A percentile compares a stretch with the other conserved stretches of the same genome.
Evolutionary conservation across 2,329 filamentous ascomycete genomes (phyloP).

Genomic region (Coniosporium tulheliwenetii): DNA sequence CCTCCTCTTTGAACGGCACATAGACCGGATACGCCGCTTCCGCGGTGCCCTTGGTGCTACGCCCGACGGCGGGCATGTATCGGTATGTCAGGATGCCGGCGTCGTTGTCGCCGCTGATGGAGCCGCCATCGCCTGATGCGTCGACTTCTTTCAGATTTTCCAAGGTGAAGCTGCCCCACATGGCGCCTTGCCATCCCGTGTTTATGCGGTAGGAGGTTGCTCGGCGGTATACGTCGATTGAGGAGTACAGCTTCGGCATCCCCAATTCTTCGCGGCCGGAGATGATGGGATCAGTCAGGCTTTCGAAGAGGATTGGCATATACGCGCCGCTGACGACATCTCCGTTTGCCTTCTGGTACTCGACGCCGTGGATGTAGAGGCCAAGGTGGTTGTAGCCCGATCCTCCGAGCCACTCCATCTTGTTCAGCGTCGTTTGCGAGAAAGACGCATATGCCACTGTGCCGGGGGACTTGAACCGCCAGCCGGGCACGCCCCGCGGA

Average conservation of each 20-base stretch:
- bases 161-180: slow-evolving; percentile 13
- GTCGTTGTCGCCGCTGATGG: slow-evolving; percentile 14
- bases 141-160: slow-evolving; percentile 8
- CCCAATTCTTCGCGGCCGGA: slow-evolving; percentile 45
- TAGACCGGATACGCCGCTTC: slow-evolving; percentile 40
- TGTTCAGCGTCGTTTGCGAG: slow-evolving; percentile 21
- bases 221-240: slow-evolving; percentile 28
- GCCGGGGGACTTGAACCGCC: slow-evolving; percentile 20
- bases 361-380: slow-evolving; percentile 46
- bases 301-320: slow-evolving; percentile 43
- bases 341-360: slow-evolving; percentile 37
- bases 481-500: slow-evolving; percentile 16
- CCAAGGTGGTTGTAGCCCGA: slow-evolving; percentile 42
- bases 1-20: slow-evolving; percentile 17
- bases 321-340: slow-evolving; percentile 34
- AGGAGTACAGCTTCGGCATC: slow-evolving; percentile 43
- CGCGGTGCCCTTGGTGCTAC: slow-evolving; percentile 28
- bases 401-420: slow-evolving; percentile 46
- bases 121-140: slow-evolving; percentile 2
- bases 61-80: slow-evolving; percentile 41
- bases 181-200: slow-evolving; percentile 18
- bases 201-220: slow-evolving; percentile 21
- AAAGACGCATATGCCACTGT: slow-evolving; percentile 24
- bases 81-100: slow-evolving; percentile 38
- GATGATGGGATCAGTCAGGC: slow-evolving; percentile 42